phyloP scores from a whole-genome alignment of 805 yeast species.

The Ogataea saltuana region DNA sequence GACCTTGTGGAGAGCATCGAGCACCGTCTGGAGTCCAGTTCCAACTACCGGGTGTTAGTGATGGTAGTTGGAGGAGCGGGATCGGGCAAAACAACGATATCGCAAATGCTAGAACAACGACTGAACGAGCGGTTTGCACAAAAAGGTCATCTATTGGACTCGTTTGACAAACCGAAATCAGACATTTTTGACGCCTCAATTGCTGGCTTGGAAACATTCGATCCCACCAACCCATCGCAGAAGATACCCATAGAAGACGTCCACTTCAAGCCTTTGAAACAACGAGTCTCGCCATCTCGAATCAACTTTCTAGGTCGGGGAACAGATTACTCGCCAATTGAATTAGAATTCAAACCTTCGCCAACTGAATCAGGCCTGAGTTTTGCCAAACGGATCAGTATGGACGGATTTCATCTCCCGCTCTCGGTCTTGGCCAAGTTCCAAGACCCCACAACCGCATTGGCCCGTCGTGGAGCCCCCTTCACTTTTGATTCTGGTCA shows the following conservation, averaged over 20 bases:
- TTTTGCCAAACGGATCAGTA: conserved; percentile 54
- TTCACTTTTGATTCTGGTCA: conserved; percentile 72
- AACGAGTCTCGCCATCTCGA: neutral
- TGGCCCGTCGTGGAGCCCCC: conserved; percentile 78
- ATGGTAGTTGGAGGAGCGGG: conserved; percentile 81
- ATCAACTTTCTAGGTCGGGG: conserved; percentile 16
- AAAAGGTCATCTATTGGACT: conserved; percentile 1
- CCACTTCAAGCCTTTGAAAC: conserved; percentile 4
- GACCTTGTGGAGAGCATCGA: conserved; percentile 4
- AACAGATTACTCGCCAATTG: conserved; percentile 12
- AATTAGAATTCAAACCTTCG: conserved; percentile 3
- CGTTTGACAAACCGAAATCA: neutral
- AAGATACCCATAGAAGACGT: conserved; percentile 21
- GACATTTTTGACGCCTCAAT: neutral
- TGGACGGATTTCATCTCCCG: conserved; percentile 80
- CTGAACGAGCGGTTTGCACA: conserved; percentile 35
- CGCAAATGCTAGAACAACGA: conserved; percentile 44
- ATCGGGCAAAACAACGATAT: conserved; percentile 76
- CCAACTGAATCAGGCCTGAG: conserved; percentile 7
- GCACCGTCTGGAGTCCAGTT: neutral
- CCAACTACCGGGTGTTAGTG: conserved; percentile 49
- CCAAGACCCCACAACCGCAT: conserved; percentile 57
- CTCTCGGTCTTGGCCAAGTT: conserved; percentile 47
- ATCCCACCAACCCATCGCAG: conserved; percentile 25
- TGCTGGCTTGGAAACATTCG: conserved; percentile 1